Conservation (phyloP, 345 rosid genomes). For the Arabidopsis arenosa region DNA sequence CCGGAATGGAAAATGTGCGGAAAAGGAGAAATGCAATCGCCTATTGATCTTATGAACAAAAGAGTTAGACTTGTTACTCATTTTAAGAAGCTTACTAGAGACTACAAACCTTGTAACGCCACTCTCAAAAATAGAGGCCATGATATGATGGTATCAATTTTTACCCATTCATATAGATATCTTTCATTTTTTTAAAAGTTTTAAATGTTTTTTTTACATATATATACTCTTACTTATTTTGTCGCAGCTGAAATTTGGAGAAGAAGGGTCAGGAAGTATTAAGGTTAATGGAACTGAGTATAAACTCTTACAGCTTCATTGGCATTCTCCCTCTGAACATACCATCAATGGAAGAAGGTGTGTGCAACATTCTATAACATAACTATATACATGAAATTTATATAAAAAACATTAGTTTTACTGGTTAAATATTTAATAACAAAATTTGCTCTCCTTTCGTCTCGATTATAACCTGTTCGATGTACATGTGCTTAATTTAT, state of each 20-base stretch:
- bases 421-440: not conserved
- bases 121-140: slow-evolving; percentile 82
- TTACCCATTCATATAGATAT: not conserved
- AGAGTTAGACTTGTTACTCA: slow-evolving; percentile 60
- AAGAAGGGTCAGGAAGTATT: slow-evolving; percentile 57
- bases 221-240: not conserved
- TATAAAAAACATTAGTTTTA: no score
- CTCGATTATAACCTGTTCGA: no score
- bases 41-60: slow-evolving; percentile 65
- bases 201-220: not conserved
- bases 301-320: slow-evolving; percentile 67
- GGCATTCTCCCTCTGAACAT: slow-evolving; percentile 92
- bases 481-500: no score
- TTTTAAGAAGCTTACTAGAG: slow-evolving; percentile 56
- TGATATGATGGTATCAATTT: slow-evolving; percentile 70
- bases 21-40: slow-evolving; percentile 85
- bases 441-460: no score
- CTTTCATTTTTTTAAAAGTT: not conserved
- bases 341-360: slow-evolving; percentile 70
- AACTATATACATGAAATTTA: not conserved
- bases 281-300: slow-evolving; percentile 52
- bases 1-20: slow-evolving; percentile 65
- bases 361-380: slow-evolving; percentile 7
- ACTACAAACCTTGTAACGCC: slow-evolving; percentile 60
- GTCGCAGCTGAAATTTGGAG: slow-evolving; percentile 50